phyloP scores from a whole-genome alignment of 2,329 filamentous ascomycete genomes.

The Xylaria sp. region DNA sequence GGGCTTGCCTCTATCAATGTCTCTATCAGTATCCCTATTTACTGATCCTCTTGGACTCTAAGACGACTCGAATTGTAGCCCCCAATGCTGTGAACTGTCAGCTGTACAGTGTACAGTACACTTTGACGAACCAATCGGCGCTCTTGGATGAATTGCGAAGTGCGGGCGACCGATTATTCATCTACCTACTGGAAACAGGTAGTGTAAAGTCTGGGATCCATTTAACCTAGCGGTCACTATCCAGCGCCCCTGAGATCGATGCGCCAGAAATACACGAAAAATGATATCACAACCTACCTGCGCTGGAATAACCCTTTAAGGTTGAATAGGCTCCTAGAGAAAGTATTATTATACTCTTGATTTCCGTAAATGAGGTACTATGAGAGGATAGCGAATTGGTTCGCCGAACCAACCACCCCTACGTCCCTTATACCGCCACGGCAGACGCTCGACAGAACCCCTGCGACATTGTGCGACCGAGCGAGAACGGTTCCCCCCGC shows the following conservation, averaged over 20 bases:
- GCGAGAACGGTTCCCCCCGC: conserved; percentile 31
- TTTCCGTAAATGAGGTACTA: conserved; percentile 12
- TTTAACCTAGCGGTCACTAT: conserved; percentile 17
- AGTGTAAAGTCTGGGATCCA: conserved; percentile 15
- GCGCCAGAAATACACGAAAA: neutral
- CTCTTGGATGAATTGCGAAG: conserved; percentile 10
- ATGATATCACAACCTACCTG: conserved; percentile 27
- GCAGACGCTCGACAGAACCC: conserved; percentile 34
- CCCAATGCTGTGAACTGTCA: conserved; percentile 15
- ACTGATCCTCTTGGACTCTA: neutral
- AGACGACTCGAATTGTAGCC: neutral
- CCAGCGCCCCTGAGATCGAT: conserved; percentile 18
- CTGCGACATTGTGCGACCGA: conserved; percentile 43
- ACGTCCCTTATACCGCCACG: conserved; percentile 7
- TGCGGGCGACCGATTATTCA: conserved; percentile 17
- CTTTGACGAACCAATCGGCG: conserved; percentile 18
- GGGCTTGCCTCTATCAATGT: neutral
- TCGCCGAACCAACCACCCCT: conserved; percentile 21
- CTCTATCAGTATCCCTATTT: neutral
- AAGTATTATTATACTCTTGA: neutral
- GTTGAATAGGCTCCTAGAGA: neutral
- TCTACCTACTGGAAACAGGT: conserved; percentile 7
- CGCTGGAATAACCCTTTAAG: conserved; percentile 2
- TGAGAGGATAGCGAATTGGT: conserved; percentile 18
- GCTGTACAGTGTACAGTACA: conserved; percentile 6